phyloP scores from a whole-genome alignment of 2,329 filamentous ascomycete genomes.

The Calonectria fujianensis region DNA sequence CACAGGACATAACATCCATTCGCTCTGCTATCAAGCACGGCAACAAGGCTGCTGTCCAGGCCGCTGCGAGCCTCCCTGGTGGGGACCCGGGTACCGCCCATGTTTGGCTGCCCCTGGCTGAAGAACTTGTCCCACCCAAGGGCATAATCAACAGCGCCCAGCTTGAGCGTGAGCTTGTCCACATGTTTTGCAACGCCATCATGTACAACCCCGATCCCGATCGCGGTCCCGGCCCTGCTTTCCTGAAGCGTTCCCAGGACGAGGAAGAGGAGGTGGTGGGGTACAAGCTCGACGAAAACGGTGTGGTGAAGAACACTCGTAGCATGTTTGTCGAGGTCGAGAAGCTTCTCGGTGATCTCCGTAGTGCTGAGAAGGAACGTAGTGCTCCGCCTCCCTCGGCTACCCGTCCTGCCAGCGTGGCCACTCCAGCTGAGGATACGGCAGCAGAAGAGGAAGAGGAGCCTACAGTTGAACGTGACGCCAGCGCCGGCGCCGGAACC shows the following conservation, averaged over 20 bases:
- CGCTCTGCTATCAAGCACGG: conserved; percentile 85
- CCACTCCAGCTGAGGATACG: conserved; percentile 66
- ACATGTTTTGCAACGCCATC: conserved; percentile 98
- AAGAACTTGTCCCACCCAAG: conserved; percentile 88
- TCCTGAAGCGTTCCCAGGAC: conserved; percentile 68
- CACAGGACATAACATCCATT: conserved; percentile 86
- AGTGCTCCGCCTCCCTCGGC: conserved; percentile 60
- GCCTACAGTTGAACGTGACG: conserved; percentile 64
- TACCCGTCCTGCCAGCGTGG: conserved; percentile 61
- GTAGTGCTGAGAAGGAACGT: conserved; percentile 80
- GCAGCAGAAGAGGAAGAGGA: conserved; percentile 70
- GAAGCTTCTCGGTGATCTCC: conserved; percentile 83
- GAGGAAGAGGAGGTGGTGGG: conserved; percentile 70
- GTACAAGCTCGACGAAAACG: conserved; percentile 86
- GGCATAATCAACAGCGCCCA: conserved; percentile 95
- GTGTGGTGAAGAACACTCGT: conserved; percentile 89
- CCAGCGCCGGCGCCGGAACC: conserved; percentile 55
- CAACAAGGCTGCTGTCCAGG: conserved; percentile 77
- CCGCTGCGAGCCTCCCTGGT: conserved; percentile 76
- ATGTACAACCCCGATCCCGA: conserved; percentile 96
- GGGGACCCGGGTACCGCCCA: conserved; percentile 74
- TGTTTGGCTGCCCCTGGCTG: conserved; percentile 80
- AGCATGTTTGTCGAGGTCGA: conserved; percentile 95
- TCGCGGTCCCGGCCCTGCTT: conserved; percentile 79
- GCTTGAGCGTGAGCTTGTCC: conserved; percentile 92